phyloP scores from a whole-genome alignment of 768 basidiomycete species.

The Omphalotus guepiniiformis region DNA sequence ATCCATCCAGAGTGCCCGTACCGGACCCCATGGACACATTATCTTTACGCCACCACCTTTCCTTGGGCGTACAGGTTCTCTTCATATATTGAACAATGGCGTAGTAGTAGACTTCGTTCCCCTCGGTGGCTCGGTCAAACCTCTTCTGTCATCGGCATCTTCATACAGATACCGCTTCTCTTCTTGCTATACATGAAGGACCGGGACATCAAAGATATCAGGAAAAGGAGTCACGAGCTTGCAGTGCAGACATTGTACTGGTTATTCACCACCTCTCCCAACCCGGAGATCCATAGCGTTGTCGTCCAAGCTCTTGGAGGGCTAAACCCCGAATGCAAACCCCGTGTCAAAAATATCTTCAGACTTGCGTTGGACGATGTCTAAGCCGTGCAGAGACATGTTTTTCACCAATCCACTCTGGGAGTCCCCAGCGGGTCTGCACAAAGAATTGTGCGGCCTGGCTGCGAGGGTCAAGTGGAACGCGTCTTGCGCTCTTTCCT shows the following conservation, averaged over 20 bases:
- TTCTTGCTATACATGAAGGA: neutral
- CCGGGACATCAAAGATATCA: neutral
- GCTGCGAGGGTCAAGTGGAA: too few species aligned
- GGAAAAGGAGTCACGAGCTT: neutral
- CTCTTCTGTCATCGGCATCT: neutral
- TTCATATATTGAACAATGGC: neutral
- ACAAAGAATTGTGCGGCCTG: too few species aligned
- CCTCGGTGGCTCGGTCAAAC: neutral
- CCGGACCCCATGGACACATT: conserved; percentile 8
- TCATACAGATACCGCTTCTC: neutral
- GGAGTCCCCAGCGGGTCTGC: too few species aligned
- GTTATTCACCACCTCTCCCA: neutral
- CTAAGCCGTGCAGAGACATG: too few species aligned
- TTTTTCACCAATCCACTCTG: too few species aligned
- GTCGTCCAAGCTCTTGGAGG: neutral
- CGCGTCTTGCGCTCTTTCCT: too few species aligned
- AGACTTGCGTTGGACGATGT: too few species aligned
- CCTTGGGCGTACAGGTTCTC: neutral
- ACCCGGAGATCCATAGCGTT: neutral
- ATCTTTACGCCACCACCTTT: too few species aligned
- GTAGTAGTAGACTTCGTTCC: neutral
- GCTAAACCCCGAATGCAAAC: too few species aligned
- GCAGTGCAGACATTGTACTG: neutral
- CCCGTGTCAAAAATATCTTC: too few species aligned
- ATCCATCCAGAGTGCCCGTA: conserved; percentile 12